Conservation (phyloP, 768 basidiomycete species). For the Termitomyces sp. region DNA sequence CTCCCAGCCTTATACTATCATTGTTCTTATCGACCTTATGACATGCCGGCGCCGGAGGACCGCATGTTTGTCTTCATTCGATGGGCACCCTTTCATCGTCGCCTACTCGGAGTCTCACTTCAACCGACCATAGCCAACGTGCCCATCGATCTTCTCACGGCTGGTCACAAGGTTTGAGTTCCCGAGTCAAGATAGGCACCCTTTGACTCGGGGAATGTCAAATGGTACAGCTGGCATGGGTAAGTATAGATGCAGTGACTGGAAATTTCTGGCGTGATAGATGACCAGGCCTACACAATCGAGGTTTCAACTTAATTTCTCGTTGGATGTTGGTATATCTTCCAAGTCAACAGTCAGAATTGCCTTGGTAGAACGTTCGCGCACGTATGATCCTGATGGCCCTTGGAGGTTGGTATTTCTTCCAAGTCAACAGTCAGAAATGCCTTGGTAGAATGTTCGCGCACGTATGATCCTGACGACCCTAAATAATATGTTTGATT, state of each 20-base stretch:
- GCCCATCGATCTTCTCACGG: slow-evolving; percentile 22
- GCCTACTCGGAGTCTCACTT: background rate
- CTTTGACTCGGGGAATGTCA: slow-evolving; percentile 36
- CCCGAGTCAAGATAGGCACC: slow-evolving; percentile 36
- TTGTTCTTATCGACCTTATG: too few relatives aligned
- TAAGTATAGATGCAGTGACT: background rate
- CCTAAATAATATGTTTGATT: too few relatives aligned
- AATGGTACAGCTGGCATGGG: background rate
- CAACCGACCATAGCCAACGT: slow-evolving; percentile 2
- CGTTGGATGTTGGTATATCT: background rate
- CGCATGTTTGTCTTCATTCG: background rate
- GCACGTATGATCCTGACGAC: background rate
- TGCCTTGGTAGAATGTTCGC: background rate
- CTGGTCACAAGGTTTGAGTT: slow-evolving; percentile 30
- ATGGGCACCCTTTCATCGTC: background rate
- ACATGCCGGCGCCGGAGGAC: background rate
- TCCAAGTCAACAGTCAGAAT: background rate
- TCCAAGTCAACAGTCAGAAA: background rate
- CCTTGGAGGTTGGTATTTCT: background rate
- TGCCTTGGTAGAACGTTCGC: background rate
- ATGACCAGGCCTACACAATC: background rate
- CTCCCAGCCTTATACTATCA: background rate
- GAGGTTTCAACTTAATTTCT: background rate
- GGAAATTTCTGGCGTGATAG: background rate
- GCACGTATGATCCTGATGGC: background rate